phyloP scores from a whole-genome alignment of 2,329 filamentous ascomycete genomes.

The Pseudogymnoascus sp. region DNA sequence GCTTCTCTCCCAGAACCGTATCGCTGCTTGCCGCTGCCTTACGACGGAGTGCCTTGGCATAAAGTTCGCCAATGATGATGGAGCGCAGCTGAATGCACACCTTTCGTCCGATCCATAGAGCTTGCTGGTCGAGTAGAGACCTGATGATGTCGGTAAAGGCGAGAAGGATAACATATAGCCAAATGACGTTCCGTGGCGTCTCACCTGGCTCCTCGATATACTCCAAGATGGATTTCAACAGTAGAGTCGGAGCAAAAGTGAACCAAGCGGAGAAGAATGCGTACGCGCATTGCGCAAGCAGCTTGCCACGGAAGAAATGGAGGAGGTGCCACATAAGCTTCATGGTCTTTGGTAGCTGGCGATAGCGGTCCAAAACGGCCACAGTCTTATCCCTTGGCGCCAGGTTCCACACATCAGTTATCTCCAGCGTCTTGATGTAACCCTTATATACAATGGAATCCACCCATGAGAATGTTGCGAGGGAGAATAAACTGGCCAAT shows the following conservation, averaged over 20 bases:
- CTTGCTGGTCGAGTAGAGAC: conserved; percentile 75
- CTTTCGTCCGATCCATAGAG: conserved; percentile 87
- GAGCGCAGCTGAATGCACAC: conserved; percentile 89
- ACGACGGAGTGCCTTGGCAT: conserved; percentile 85
- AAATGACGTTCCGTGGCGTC: conserved; percentile 78
- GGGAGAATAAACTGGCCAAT: conserved; percentile 77
- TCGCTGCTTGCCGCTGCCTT: conserved; percentile 77
- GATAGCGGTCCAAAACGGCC: conserved; percentile 70
- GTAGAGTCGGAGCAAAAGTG: conserved; percentile 82
- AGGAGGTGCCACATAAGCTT: conserved; percentile 72
- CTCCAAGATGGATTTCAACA: conserved; percentile 84
- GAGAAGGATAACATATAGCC: conserved; percentile 89
- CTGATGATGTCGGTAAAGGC: conserved; percentile 75
- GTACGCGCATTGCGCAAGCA: conserved; percentile 72
- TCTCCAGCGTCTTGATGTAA: conserved; percentile 74
- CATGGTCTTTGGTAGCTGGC: conserved; percentile 74
- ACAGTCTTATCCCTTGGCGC: conserved; percentile 81
- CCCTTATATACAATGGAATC: conserved; percentile 83
- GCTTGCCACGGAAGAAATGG: conserved; percentile 69
- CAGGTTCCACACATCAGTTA: conserved; percentile 87
- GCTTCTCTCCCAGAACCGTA: conserved; percentile 54
- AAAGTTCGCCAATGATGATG: conserved; percentile 95
- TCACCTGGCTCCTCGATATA: conserved; percentile 78
- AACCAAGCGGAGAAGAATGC: conserved; percentile 73
- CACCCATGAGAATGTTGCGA: conserved; percentile 84